Evolutionary conservation across 768 basidiomycete genomes (phyloP).

Genomic region (Strobilomyces confusus): DNA sequence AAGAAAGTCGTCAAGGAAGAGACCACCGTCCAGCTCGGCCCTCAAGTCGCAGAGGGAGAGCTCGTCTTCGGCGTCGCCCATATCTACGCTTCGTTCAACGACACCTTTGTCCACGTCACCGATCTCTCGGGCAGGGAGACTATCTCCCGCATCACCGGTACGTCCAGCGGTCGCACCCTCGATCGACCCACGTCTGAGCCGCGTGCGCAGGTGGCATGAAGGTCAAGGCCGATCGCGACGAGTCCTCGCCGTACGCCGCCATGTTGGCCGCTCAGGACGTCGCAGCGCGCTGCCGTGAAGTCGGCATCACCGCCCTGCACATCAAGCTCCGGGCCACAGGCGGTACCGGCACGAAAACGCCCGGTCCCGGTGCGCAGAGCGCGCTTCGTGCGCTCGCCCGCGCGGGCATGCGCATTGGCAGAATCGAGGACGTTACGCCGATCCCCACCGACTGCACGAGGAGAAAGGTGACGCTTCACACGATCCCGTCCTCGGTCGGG

Average conservation of each 20-base stretch:
- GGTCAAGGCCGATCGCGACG: conserved; percentile 99
- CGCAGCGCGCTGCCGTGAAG: conserved; percentile 93
- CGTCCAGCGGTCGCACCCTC: conserved; percentile 19
- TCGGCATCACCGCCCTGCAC: conserved; percentile 97
- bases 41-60: conserved; percentile 94
- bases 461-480: conserved; percentile 67
- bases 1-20: conserved; percentile 81
- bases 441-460: conserved; percentile 96
- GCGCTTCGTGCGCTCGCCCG: conserved; percentile 97
- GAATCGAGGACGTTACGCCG: conserved; percentile 98
- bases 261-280: conserved; percentile 99
- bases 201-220: conserved; percentile 85
- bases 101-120: conserved; percentile 99
- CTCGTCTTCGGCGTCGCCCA: conserved; percentile 97
- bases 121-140: conserved; percentile 99
- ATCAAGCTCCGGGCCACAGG: conserved; percentile 98
- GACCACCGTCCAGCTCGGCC: conserved; percentile 86
- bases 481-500: neutral
- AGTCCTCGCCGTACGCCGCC: conserved; percentile 95
- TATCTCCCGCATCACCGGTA: conserved; percentile 96
- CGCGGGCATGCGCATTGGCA: conserved; percentile 95
- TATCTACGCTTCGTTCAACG: conserved; percentile 99
- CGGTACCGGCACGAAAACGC: conserved; percentile 98
- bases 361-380: conserved; percentile 97
- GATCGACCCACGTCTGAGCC: neutral